Evolutionary conservation across 1,284 basidiomycete species (phyloP), one percentile per base, ranked within the genome.

Genomic region (Pseudozyma tsukubaensis): DNA sequence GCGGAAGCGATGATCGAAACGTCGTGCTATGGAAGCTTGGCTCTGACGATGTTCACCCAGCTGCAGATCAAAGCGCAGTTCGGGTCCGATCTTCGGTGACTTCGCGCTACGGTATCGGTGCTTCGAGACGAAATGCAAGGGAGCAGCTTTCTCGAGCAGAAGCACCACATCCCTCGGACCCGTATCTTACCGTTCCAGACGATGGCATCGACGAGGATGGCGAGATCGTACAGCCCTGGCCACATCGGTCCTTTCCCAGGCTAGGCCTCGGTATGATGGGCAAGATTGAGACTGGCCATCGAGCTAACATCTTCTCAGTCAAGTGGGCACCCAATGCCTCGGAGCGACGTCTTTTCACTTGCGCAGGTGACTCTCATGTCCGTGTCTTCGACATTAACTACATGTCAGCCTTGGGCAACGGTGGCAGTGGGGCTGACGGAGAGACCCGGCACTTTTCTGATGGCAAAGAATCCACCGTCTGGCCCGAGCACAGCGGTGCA

Each of bases 231-330:
- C 42, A 61, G 21, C 21, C 44, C 21, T 71, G 62, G 68, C 49
- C 58, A 11, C 52, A 69, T 47, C 62, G 59, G 18, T 37, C 47
- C 14, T 59, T 51, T 24, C 66, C 68, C 8, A 42, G 21, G 3
- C 32, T 63, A 53, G 55, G 40, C 8, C 43, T 67, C n/a, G 68
- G 65, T 16, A 76, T 66, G 56, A 50, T 64, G 12, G 56, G 63
- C 43, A 59, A 59, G 49, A 70, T 64, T 19, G 49, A 72, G 12
- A 69, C 72, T 13, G 75, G 75, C 1, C 94, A 97, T 85, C 88
- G 86, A 32, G 89, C 88, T 16, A 97, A 97, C 82, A 94, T 97
- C 64, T 97, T 97, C 87, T 91, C 90, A 62, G 90, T 90, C 2
- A 90, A 92, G 57, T 92, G 92, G 88, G 87, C 96, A 1, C 93